phyloP scores from a whole-genome alignment of 2,329 filamentous ascomycete genomes.

The Penicillium oxalicum region DNA sequence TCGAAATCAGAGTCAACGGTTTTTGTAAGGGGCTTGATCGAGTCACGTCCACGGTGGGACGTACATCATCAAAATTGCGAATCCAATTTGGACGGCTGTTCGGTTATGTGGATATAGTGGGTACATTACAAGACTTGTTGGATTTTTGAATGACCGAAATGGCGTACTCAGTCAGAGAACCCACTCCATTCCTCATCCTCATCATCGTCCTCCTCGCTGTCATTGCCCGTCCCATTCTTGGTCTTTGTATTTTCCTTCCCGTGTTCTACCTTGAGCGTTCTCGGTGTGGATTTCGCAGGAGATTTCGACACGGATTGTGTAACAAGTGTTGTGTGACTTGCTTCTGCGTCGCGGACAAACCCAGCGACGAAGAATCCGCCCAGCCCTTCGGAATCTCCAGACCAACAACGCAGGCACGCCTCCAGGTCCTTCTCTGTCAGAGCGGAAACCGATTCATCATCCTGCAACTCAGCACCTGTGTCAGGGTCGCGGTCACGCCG shows the following conservation, averaged over 20 bases:
- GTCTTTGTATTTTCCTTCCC: constrained; percentile 10
- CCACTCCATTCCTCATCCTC: constrained; percentile 42
- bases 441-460: constrained; percentile 14
- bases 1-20: constrained; percentile 60
- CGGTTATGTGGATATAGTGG: background rate
- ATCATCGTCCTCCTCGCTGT: constrained; percentile 21
- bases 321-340: constrained; percentile 11
- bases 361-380: constrained; percentile 96
- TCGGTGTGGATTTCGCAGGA: too few relatives aligned
- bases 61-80: too few relatives aligned
- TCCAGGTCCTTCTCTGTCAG: constrained; percentile 52
- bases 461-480: constrained; percentile 8
- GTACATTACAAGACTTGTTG: background rate
- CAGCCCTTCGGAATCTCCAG: constrained; percentile 72
- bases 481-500: constrained; percentile 33
- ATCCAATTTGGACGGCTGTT: background rate
- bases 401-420: constrained; percentile 74
- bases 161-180: constrained; percentile 33
- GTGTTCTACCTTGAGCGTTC: constrained; percentile 17
- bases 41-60: too few relatives aligned
- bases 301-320: too few relatives aligned
- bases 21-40: constrained; percentile 43
- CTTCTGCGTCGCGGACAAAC: constrained; percentile 60
- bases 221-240: constrained; percentile 15
- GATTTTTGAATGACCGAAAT: background rate